A percentile compares a stretch with the other conserved stretches of the same genome.
These are phyloP conservation scores for Colletotrichum sp. DNA, from an alignment of 2,329 filamentous ascomycete genomes.

Conservation along the genomic window DNA sequence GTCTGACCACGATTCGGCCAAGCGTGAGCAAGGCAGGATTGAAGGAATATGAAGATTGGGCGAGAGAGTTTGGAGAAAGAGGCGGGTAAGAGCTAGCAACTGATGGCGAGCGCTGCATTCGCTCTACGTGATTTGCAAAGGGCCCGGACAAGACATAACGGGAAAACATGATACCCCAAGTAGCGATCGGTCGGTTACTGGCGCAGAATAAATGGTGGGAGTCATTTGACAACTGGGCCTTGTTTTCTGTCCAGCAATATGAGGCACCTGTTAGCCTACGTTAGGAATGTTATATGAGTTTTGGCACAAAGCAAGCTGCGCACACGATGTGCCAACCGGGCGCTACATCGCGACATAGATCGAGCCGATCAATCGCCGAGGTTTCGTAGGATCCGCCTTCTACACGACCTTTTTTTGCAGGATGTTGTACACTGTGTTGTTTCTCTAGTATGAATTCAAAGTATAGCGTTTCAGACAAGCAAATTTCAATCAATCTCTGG, in stretches of 20 bases:
- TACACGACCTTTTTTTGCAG: not conserved
- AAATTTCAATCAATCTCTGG: not conserved
- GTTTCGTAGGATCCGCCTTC: not conserved
- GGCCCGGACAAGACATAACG: not conserved
- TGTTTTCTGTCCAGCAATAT: not conserved
- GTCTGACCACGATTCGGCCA: slow-evolving; percentile 83
- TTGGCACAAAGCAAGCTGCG: not conserved
- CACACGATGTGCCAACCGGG: not conserved
- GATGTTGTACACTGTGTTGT: not conserved
- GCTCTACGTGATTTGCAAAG: not conserved
- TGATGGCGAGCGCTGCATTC: not conserved
- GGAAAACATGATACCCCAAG: not conserved
- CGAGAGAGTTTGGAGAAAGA: slow-evolving; percentile 88
- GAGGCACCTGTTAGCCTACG: not conserved
- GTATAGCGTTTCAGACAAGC: not conserved
- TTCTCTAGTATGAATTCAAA: not conserved
- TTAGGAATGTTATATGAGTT: not conserved
- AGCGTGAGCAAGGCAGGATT: slow-evolving; percentile 87
- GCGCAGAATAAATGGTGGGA: not conserved
- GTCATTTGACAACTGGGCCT: not conserved
- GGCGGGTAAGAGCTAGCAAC: slow-evolving; percentile 64
- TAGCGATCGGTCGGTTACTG: not conserved
- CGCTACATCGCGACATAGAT: not conserved
- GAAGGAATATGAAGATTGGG: slow-evolving; percentile 93
- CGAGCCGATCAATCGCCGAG: not conserved